Evolutionary conservation across 2,329 filamentous ascomycete genomes (phyloP).

Genomic region (Pestalotiopsis sp.): DNA sequence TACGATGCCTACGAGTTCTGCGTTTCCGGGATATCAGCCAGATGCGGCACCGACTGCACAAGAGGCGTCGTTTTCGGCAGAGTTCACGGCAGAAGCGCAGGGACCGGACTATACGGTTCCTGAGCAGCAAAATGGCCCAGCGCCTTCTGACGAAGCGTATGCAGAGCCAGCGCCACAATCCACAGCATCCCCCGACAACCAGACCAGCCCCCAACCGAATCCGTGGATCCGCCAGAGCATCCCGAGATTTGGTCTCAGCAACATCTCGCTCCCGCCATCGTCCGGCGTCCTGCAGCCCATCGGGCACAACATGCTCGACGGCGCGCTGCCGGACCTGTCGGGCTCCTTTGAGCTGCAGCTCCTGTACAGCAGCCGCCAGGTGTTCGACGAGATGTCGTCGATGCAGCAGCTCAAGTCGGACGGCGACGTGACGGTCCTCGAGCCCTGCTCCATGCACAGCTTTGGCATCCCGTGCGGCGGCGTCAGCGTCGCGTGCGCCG

Average conservation of each 20-base stretch:
- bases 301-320: not conserved
- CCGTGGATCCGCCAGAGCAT: not conserved
- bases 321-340: not conserved
- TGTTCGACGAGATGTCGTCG: not conserved
- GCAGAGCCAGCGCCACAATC: not conserved
- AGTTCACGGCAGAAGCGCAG: not conserved
- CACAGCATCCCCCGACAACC: not conserved
- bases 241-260: not conserved
- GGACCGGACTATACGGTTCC: not conserved
- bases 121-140: not conserved
- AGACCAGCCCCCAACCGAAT: not conserved
- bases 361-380: conserved; percentile 1
- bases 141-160: not conserved
- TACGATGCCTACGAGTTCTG: not conserved
- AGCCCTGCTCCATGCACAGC: not conserved
- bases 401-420: not conserved
- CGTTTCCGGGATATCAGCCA: not conserved
- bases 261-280: not conserved
- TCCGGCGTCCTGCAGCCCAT: not conserved
- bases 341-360: not conserved
- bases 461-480: conserved; percentile 6
- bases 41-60: not conserved
- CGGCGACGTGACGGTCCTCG: not conserved
- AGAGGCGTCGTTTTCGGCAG: not conserved
- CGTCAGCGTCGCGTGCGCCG: not conserved